Conservation (phyloP, 257 asterid genomes). For the Capsicum rhomboideum region DNA sequence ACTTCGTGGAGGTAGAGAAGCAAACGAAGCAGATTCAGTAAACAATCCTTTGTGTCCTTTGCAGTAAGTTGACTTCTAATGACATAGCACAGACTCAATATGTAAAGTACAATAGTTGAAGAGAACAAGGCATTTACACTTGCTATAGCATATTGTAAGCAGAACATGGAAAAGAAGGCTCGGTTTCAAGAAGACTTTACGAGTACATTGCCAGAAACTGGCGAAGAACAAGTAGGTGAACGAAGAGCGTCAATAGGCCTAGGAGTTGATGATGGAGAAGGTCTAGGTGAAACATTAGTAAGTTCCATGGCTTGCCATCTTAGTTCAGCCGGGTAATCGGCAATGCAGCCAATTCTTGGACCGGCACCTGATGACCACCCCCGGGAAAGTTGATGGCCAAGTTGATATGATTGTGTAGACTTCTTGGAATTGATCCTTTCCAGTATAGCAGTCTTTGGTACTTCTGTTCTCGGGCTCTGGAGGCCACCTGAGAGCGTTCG, state of each 20-base stretch:
- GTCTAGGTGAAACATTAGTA: constrained; percentile 68
- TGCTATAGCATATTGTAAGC: background rate
- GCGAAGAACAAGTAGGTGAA: constrained; percentile 28
- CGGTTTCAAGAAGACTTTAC: background rate
- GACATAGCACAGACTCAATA: background rate
- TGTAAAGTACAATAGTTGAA: background rate
- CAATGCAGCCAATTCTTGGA: constrained; percentile 90
- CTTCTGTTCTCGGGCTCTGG: constrained; percentile 69
- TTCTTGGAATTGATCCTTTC: constrained; percentile 79
- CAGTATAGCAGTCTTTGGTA: constrained; percentile 54
- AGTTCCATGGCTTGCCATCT: constrained; percentile 83
- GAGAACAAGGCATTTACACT: background rate
- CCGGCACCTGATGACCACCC: constrained; percentile 92
- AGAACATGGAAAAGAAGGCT: background rate
- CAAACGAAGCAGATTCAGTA: too few relatives aligned
- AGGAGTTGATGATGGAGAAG: constrained; percentile 24
- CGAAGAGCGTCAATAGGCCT: constrained; percentile 14
- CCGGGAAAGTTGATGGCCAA: constrained; percentile 61
- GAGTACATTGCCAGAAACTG: constrained; percentile 11
- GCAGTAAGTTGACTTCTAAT: too few relatives aligned
- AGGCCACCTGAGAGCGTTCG: constrained; percentile 87
- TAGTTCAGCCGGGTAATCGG: constrained; percentile 80
- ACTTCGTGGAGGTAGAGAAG: too few relatives aligned
- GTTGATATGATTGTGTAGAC: constrained; percentile 62
- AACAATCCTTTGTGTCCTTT: too few relatives aligned